Evolutionary conservation across 1,139 yeast genomes (phyloP).

Genomic region (Geotrichum europaeum): DNA sequence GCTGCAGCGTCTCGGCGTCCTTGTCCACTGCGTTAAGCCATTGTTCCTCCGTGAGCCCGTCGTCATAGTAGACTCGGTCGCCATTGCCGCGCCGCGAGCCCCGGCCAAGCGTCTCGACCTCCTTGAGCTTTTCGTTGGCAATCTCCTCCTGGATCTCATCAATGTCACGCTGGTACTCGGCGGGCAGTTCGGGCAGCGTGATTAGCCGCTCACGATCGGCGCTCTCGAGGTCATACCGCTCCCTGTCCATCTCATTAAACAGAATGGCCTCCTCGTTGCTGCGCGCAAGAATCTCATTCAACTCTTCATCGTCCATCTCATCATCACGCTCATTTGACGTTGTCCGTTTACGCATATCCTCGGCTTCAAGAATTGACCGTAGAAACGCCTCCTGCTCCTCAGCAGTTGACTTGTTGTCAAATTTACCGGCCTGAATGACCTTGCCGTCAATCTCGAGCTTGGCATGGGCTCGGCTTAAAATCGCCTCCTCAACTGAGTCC

Average conservation of each 20-base stretch:
- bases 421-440: constrained; percentile 98
- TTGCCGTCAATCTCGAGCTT: constrained; percentile 95
- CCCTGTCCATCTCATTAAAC: constrained; percentile 65
- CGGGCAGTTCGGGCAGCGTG: constrained; percentile 68
- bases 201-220: constrained; percentile 48
- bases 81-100: constrained; percentile 46
- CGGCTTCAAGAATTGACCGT: constrained; percentile 77
- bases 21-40: constrained; percentile 71
- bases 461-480: constrained; percentile 87
- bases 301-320: constrained; percentile 54
- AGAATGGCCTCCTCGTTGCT: constrained; percentile 61
- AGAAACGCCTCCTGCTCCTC: constrained; percentile 96
- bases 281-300: constrained; percentile 84
- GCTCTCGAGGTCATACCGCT: constrained; percentile 41
- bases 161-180: constrained; percentile 69
- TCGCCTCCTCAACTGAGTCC: constrained; percentile 91
- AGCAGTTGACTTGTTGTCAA: constrained; percentile 91
- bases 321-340: constrained; percentile 57
- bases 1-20: constrained; percentile 65
- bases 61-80: constrained; percentile 83
- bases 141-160: constrained; percentile 45
- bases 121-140: constrained; percentile 20
- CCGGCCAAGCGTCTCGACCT: constrained; percentile 47
- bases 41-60: constrained; percentile 91
- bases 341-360: constrained; percentile 45